A percentile compares a stretch with the other conserved stretches of the same genome.
Conservation (phyloP, 768 basidiomycete species). For the Epithele typhae region DNA sequence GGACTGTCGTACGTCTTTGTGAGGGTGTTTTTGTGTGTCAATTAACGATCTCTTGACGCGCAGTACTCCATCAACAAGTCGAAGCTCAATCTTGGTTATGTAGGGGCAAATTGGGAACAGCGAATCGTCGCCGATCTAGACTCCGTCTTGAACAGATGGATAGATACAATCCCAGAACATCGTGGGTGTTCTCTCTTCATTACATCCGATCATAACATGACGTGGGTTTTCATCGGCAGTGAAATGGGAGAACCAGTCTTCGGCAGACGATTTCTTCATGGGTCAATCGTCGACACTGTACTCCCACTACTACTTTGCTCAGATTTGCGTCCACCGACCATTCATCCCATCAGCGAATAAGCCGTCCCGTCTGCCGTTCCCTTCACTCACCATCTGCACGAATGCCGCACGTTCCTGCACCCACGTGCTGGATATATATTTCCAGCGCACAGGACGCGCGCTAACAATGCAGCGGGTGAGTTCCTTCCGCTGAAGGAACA, state of each 20-base stretch:
- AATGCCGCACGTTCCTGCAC: conserved; percentile 76
- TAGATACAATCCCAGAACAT: conserved; percentile 54
- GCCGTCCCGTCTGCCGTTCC: conserved; percentile 43
- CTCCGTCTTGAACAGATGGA: conserved; percentile 57
- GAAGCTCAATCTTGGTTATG: conserved; percentile 30
- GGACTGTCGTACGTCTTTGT: conserved; percentile 28
- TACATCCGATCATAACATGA: too few relatives aligned
- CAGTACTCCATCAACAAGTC: conserved; percentile 46
- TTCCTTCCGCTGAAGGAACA: too few relatives aligned
- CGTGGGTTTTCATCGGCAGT: conserved; percentile 13
- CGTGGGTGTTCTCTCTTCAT: conserved; percentile 30
- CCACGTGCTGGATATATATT: conserved; percentile 65
- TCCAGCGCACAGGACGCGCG: too few relatives aligned
- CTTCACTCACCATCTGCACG: conserved; percentile 78
- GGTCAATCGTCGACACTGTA: conserved; percentile 36
- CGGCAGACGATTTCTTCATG: conserved; percentile 21
- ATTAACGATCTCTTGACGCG: not conserved
- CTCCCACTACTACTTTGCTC: conserved; percentile 40
- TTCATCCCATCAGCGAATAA: conserved; percentile 68
- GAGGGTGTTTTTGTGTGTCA: not conserved
- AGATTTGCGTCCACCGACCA: conserved; percentile 73
- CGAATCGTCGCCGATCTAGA: conserved; percentile 58
- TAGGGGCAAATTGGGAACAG: conserved; percentile 39
- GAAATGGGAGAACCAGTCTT: conserved; percentile 24
- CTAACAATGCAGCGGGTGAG: too few relatives aligned